Percentiles rank a stretch among this genome's conserved stretches.
These are phyloP conservation scores for Pyrus communis DNA, from an alignment of 306 rosid genomes.

Conservation along the genomic window DNA sequence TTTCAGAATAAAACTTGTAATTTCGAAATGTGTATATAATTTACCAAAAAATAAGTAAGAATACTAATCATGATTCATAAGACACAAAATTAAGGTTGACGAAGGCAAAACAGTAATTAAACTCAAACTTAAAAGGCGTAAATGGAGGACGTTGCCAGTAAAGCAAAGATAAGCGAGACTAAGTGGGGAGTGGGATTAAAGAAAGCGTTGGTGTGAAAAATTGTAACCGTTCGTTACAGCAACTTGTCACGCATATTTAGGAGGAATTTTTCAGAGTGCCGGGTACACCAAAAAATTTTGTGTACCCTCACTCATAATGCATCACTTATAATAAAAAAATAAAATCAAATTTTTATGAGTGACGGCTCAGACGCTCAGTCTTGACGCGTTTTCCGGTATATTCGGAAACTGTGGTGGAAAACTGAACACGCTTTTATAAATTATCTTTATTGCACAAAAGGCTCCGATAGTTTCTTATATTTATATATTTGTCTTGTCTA, in stretches of 20 bases:
- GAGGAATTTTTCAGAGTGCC: no score
- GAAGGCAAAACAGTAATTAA: background rate
- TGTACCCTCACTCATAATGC: no score
- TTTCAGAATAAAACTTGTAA: no score
- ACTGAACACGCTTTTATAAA: background rate
- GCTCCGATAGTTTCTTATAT: background rate
- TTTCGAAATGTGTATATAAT: no score
- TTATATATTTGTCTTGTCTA: no score
- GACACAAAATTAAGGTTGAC: background rate
- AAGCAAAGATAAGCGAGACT: background rate
- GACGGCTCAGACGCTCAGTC: no score
- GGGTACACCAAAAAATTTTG: no score
- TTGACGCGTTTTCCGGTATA: background rate
- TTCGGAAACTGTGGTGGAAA: background rate
- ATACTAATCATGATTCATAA: no score
- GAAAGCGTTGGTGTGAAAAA: background rate
- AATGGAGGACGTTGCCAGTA: background rate
- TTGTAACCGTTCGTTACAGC: background rate
- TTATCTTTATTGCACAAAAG: background rate
- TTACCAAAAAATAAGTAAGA: no score
- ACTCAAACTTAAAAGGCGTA: background rate
- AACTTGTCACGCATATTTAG: background rate
- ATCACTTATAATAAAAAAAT: no score
- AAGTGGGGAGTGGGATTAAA: background rate
- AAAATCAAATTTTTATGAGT: no score